Conservation (phyloP, 306 rosid genomes). For the Gastrolobium bilobum region DNA sequence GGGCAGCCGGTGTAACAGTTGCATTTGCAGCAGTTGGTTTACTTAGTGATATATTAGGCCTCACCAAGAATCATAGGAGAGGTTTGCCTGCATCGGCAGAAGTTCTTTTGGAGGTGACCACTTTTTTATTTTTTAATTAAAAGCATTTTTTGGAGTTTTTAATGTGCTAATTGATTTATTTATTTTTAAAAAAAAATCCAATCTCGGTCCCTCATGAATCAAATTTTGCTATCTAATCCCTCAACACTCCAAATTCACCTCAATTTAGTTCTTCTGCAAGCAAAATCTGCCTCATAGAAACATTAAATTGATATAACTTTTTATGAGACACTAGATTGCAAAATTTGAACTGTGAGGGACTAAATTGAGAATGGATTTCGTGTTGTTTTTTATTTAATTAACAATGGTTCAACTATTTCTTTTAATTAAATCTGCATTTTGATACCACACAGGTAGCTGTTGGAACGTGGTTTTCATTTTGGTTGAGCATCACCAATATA, state of each 20-base stretch:
- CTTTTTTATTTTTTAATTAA: neutral
- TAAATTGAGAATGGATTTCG: slow-evolving; percentile 10
- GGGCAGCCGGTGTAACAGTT: slow-evolving; percentile 75
- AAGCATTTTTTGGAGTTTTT: slow-evolving; percentile 38
- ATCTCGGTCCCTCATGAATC: neutral
- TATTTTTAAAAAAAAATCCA: neutral
- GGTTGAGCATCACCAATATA: slow-evolving; percentile 77
- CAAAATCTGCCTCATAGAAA: slow-evolving; percentile 19
- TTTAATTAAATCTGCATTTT: slow-evolving; percentile 44
- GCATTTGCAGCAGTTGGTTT: slow-evolving; percentile 93
- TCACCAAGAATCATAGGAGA: slow-evolving; percentile 63
- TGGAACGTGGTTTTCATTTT: slow-evolving; percentile 84
- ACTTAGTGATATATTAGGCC: slow-evolving; percentile 71
- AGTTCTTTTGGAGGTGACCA: slow-evolving; percentile 73
- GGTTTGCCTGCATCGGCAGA: slow-evolving; percentile 70
- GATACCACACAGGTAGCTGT: slow-evolving; percentile 76
- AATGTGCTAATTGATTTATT: slow-evolving; percentile 12
- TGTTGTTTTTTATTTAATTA: neutral
- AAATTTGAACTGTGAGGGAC: slow-evolving; percentile 13
- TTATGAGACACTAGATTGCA: slow-evolving; percentile 15
- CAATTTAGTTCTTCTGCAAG: slow-evolving; percentile 26
- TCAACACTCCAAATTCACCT: neutral
- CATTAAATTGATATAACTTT: neutral
- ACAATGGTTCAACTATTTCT: slow-evolving; percentile 20
- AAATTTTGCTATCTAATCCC: slow-evolving; percentile 3